Conservation (phyloP, 352 stramenopile genomes). For the Globisporangium spinosum region DNA sequence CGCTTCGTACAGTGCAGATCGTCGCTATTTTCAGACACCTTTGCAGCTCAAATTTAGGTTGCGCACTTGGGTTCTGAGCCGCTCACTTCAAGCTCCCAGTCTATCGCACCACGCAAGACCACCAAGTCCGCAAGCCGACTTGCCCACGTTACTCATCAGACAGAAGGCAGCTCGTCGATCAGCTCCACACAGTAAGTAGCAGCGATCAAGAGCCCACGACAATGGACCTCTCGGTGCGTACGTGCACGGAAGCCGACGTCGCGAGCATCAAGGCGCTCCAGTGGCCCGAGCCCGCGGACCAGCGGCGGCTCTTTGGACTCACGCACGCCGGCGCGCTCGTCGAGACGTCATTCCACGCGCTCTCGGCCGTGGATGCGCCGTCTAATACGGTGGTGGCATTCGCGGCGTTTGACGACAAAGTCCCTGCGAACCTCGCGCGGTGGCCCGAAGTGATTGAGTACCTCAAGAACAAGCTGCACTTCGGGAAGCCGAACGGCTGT, state of each 20-base stretch:
- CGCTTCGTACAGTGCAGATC: neutral
- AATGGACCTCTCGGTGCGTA: slow-evolving; percentile 41
- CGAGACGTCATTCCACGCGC: slow-evolving; percentile 51
- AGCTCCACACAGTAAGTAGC: neutral
- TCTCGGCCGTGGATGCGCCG: slow-evolving; percentile 32
- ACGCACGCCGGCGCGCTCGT: slow-evolving; percentile 56
- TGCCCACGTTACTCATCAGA: neutral
- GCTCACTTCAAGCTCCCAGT: neutral
- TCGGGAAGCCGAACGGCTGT: slow-evolving; percentile 45
- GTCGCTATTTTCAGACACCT: neutral
- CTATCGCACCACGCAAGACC: neutral
- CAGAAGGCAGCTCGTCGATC: neutral
- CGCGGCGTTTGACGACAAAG: slow-evolving; percentile 56
- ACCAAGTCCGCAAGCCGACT: neutral
- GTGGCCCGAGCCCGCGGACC: slow-evolving; percentile 34
- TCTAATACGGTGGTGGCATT: slow-evolving; percentile 35
- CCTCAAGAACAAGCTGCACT: slow-evolving; percentile 51
- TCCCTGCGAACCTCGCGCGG: slow-evolving; percentile 36
- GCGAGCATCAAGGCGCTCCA: slow-evolving; percentile 37
- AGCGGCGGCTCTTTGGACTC: slow-evolving; percentile 57
- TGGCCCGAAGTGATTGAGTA: slow-evolving; percentile 68
- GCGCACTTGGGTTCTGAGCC: neutral
- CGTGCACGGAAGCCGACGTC: slow-evolving; percentile 39
- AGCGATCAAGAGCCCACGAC: neutral
- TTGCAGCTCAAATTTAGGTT: neutral